A percentile compares a stretch with the other conserved stretches of the same genome.
These are phyloP conservation scores for Persicaria tinctoria DNA, from an alignment of 148 eudicot genomes.

Conservation along the genomic window DNA sequence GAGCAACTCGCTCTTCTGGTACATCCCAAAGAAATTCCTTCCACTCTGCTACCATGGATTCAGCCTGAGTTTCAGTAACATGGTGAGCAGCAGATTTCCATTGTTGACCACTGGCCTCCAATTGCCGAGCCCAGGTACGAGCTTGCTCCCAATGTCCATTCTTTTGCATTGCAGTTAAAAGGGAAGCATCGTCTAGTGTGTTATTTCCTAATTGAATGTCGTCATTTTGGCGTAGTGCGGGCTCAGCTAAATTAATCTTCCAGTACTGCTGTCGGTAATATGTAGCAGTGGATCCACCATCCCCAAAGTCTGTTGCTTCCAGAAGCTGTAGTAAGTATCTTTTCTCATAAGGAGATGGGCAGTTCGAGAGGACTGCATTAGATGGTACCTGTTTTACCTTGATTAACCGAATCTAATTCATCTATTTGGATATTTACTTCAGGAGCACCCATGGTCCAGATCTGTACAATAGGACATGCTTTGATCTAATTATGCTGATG, in stretches of 20 bases:
- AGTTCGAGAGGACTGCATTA: slow-evolving; percentile 75
- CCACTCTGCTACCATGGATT: slow-evolving; percentile 95
- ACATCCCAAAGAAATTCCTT: slow-evolving; percentile 99
- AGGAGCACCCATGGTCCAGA: no score
- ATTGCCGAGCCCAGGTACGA: slow-evolving; percentile 78
- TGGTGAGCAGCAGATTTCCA: slow-evolving; percentile 79
- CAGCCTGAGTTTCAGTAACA: slow-evolving; percentile 98
- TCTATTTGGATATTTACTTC: no score
- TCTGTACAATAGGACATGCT: no score
- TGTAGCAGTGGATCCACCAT: slow-evolving; percentile 68
- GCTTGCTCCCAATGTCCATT: slow-evolving; percentile 96
- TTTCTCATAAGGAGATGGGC: slow-evolving; percentile 93
- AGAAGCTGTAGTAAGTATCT: slow-evolving; percentile 84
- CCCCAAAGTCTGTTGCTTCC: slow-evolving; percentile 79
- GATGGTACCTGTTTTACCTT: no score
- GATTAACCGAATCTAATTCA: no score
- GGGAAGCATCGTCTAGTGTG: slow-evolving; percentile 79
- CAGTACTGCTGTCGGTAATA: slow-evolving; percentile 68
- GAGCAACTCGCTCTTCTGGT: slow-evolving; percentile 86
- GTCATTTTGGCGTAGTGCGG: slow-evolving; percentile 64
- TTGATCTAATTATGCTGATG: no score
- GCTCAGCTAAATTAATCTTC: slow-evolving; percentile 95
- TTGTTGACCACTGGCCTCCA: slow-evolving; percentile 78
- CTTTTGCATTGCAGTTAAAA: slow-evolving; percentile 61
- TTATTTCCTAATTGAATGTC: slow-evolving; percentile 69